Evolutionary conservation across 1,139 yeast genomes (phyloP), one percentile per base, ranked within the genome.

Genomic region (Debaryomyces singareniensis): DNA sequence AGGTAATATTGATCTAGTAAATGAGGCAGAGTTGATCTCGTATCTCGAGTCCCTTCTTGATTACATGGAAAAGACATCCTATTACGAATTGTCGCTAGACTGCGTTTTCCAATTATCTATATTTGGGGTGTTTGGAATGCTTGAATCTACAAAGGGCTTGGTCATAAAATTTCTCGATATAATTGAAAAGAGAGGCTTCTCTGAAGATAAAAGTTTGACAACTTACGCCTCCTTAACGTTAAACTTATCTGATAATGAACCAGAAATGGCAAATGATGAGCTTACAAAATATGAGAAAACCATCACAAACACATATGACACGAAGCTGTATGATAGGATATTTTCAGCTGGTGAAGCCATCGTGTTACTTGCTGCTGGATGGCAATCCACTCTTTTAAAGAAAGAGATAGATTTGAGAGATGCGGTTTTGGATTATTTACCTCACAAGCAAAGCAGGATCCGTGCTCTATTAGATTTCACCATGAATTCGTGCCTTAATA

Each of bases 321-420:
- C 87, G 1, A 85, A 82, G 39, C 87, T 83, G 39, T 64, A 76
- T 7, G 96, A 89, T 37, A 73, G 67, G 34, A 57, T 82, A 24
- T 86, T 91, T 44, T 68, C 89, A 0, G 70, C 80, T 31, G 97
- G 97, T 34, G 97, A 91, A 51, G 91, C 95, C 0, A 57, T 87
- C 16, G 68, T 85, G 20, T 62, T 85, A 13, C 48, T 80, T 4
- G 77, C 85, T 0, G 68, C 78, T 16, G 96, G 96, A 0, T 84
- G 95, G 94, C 7, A 9, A 2, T 79, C 95, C 0, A 67, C 62
- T 15, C 66, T 69, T 11, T 57, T 86, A 38, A 53, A 55, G 25
- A 61, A 72, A 26, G 56, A 66, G 15, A 41, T 75, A 22, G 89
- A 81, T 47, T 61, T 79, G 11, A 68, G 57, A 32, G 67, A 57